Conservation (phyloP, 352 stramenopile species). For the Phytopythium sindhum region DNA sequence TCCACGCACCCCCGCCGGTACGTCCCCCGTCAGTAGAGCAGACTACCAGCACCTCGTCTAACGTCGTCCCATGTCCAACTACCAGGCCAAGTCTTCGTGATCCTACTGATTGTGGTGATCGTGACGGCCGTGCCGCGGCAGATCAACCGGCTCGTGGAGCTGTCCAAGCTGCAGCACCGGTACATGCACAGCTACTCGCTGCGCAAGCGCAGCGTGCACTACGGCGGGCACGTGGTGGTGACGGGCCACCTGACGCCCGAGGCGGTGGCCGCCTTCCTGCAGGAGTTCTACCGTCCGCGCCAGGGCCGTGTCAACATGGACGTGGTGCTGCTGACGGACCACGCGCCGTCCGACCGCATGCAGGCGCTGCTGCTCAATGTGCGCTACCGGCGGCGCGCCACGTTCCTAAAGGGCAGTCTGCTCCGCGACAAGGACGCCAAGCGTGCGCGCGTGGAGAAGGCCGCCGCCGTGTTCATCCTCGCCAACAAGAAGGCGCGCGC, state of each 20-base stretch:
- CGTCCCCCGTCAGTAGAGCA: neutral
- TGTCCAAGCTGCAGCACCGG: conserved; percentile 39
- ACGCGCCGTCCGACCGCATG: conserved; percentile 30
- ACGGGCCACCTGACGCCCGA: conserved; percentile 43
- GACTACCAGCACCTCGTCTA: neutral
- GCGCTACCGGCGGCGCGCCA: conserved; percentile 40
- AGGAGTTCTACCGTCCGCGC: conserved; percentile 55
- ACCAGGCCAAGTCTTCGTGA: conserved; percentile 55
- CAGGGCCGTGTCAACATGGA: conserved; percentile 64
- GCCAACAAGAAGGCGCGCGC: conserved; percentile 41
- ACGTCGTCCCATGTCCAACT: neutral
- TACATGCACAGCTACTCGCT: conserved; percentile 57
- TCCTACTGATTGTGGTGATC: conserved; percentile 52
- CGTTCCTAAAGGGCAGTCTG: conserved; percentile 53
- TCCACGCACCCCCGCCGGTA: conserved; percentile 40
- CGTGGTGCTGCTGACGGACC: conserved; percentile 43
- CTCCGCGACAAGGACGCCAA: conserved; percentile 48
- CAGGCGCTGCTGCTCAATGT: conserved; percentile 40
- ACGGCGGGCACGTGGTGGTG: conserved; percentile 51
- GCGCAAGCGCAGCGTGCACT: conserved; percentile 29
- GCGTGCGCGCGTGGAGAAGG: conserved; percentile 37
- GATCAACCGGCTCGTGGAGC: conserved; percentile 45
- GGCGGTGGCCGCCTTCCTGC: conserved; percentile 44
- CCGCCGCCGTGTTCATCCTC: conserved; percentile 57
- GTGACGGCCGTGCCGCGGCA: conserved; percentile 58